Evolutionary conservation across 1,284 basidiomycete species (phyloP).

Genomic region (Ustilago sp.): DNA sequence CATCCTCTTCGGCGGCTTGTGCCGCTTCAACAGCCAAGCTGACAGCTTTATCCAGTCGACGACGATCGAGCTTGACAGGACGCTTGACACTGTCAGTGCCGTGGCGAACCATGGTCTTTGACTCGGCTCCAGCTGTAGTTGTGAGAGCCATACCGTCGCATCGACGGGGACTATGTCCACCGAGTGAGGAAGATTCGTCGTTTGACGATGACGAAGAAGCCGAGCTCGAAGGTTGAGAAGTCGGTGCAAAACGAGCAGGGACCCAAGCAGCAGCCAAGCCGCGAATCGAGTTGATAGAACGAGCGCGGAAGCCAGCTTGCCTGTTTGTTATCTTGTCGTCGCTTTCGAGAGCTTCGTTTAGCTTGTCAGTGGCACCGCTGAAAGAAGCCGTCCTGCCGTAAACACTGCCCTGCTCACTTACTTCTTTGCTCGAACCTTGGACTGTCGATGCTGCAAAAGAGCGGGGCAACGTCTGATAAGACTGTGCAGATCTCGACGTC

Average conservation of each 20-base stretch:
- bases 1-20: slow-evolving; percentile 54
- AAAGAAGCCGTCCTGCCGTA: slow-evolving; percentile 18
- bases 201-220: slow-evolving; percentile 23
- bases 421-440: not conserved
- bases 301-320: slow-evolving; percentile 33
- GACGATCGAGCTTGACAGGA: slow-evolving; percentile 44
- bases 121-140: not conserved
- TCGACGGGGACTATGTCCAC: slow-evolving; percentile 4
- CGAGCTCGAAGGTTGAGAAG: slow-evolving; percentile 21
- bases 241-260: slow-evolving; percentile 28
- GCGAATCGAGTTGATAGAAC: slow-evolving; percentile 44
- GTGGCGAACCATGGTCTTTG: not conserved
- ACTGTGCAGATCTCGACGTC: not conserved
- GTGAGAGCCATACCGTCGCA: slow-evolving; percentile 17
- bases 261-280: slow-evolving; percentile 45
- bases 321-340: slow-evolving; percentile 27
- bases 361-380: slow-evolving; percentile 8
- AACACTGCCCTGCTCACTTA: not conserved
- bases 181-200: slow-evolving; percentile 9
- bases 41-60: slow-evolving; percentile 55
- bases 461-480: slow-evolving; percentile 21
- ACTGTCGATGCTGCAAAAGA: slow-evolving; percentile 14
- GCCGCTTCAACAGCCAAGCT: slow-evolving; percentile 55
- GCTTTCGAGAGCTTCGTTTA: slow-evolving; percentile 20
- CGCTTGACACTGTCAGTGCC: slow-evolving; percentile 7